Base-by-base conservation (phyloP, 1,284 basidiomycete species). In the Mycena sp. region DNA sequence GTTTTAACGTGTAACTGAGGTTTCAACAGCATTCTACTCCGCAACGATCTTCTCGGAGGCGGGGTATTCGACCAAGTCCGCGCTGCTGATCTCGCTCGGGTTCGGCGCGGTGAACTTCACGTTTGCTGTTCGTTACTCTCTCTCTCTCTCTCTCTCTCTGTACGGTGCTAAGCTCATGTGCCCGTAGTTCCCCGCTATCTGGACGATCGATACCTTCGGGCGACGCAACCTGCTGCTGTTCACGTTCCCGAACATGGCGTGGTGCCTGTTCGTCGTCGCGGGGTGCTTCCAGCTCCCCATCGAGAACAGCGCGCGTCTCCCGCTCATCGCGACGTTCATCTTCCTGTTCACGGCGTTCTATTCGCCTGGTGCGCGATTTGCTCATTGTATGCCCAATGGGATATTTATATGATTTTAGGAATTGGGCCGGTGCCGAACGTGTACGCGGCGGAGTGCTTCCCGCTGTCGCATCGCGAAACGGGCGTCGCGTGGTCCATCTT, bases 1-100 rank as follows among this genome's bases (percentile, higher is more conserved):
- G n/a, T 51, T 25, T 4, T 11, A 16, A 21, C 21, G 37, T 26
- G 14, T 53, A 41, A 16, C 28, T 17, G 23, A 17, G n/a, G 23
- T 5, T 12, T 16, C 14, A 9, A 6, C 51, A 53, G 52, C 63
- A 19, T 65, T 61, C 35, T 65, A 65, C 48, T 61, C 58, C 2
- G 50, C 63, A 9, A 61, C 80, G 25, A 75, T 89, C 52, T 88
- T 89, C 76, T 50, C 71, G 3, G 43, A 78, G 6, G 81, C 83
- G 5, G 85, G 85, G 7, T 78, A 78, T 64, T 68, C 68, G 0
- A 67, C 71, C 30, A 70, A 72, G 28, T 45, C 73, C 0, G 78
- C 85, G 0, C 73, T 89, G 29, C 76, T 81, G 48, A 81, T 83
- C 0, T 86, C 87, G 0, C 72, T 83, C 61, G 87, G 87, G 3